Base-by-base conservation (phyloP, 2,329 filamentous ascomycete species). In the Teratosphaeria zuluensis region DNA sequence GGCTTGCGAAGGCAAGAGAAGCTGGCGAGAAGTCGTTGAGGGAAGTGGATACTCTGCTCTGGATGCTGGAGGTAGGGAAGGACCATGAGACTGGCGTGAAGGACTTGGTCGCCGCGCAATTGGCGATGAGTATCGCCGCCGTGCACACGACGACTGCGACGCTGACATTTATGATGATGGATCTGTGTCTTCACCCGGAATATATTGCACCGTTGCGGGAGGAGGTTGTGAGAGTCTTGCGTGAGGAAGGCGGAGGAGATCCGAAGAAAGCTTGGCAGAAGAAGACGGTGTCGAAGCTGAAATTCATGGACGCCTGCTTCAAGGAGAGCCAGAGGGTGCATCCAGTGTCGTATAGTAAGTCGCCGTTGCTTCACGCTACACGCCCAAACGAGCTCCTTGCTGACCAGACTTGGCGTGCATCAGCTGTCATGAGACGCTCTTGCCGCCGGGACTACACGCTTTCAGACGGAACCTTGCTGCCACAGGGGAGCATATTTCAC, bases 221-320 rank as follows among this genome's bases (percentile, higher is more conserved):
- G 9, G 70, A 71, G 56, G 62, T 66, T 16, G 48, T 63, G 24
- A 38, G 48, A 11, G 68, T 66, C 53, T 54, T 71, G 4, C 54
- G 57, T 9, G 61, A 63, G 55, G 60, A 65, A 8, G 66, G 68
- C 14, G 42, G 16, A 19, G 42, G 6, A 19, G 42, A 48, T 48
- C 42, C 42, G 42, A 48, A 48, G 42, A 48, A 48, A n/a, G 16
- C n/a, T 48, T 70, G 66, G 67, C 64, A 58, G n/a, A 69, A 67
- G 60, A 62, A 61, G 8, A 52, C 63, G 14, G 55, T 71, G 30
- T 63, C 63, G 33, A 66, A 70, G 57, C 59, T 71, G 46, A 63
- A 64, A 38, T 54, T 70, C 38, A 61, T 72, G 58, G 70, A 72
- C 59, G 69, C 67, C 58, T 63, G 68, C 48, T 61, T 72, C 55